Percentiles rank a stretch among this genome's conserved stretches.
These are phyloP conservation scores for Stipa capillata DNA, from an alignment of 176 grass and related monocot species.

Conservation along the genomic window DNA sequence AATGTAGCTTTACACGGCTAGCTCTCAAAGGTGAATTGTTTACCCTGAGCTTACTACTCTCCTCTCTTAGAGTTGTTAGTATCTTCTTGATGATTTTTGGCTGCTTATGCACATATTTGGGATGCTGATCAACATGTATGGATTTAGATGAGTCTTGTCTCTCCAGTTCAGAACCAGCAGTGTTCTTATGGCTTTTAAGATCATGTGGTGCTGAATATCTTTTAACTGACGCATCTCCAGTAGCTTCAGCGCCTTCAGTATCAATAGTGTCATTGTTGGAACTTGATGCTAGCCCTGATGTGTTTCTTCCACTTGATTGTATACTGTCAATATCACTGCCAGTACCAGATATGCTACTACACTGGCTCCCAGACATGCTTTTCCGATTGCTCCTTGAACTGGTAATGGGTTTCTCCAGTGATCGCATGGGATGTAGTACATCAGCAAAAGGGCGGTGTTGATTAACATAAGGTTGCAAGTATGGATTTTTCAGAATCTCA, in stretches of 20 bases:
- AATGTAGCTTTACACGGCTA: conserved; percentile 41
- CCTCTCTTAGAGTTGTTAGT: conserved; percentile 65
- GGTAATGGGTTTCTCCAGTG: conserved; percentile 42
- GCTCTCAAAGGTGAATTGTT: conserved; percentile 65
- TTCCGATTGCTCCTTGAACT: conserved; percentile 41
- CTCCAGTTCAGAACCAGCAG: conserved; percentile 32
- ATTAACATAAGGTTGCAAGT: conserved; percentile 68
- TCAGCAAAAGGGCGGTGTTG: conserved; percentile 45
- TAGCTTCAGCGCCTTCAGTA: conserved; percentile 28
- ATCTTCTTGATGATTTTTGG: conserved; percentile 76
- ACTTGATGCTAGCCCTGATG: conserved; percentile 35
- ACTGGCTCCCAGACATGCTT: conserved; percentile 85
- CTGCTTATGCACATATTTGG: conserved; percentile 42
- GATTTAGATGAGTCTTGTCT: conserved; percentile 55
- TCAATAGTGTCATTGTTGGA: conserved; percentile 37
- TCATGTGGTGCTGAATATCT: conserved; percentile 7
- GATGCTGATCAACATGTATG: conserved; percentile 38
- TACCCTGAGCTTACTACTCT: conserved; percentile 51
- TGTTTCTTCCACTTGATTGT: conserved; percentile 59
- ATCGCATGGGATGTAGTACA: conserved; percentile 27
- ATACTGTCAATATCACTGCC: conserved; percentile 80
- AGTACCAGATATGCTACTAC: conserved; percentile 72
- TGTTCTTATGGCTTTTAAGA: conserved; percentile 27
- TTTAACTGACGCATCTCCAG: conserved; percentile 13
- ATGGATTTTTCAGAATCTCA: conserved; percentile 76